These are phyloP conservation scores for Geotrichum australiense DNA, from an alignment of 1,139 yeast genomes.

Conservation along the genomic window DNA sequence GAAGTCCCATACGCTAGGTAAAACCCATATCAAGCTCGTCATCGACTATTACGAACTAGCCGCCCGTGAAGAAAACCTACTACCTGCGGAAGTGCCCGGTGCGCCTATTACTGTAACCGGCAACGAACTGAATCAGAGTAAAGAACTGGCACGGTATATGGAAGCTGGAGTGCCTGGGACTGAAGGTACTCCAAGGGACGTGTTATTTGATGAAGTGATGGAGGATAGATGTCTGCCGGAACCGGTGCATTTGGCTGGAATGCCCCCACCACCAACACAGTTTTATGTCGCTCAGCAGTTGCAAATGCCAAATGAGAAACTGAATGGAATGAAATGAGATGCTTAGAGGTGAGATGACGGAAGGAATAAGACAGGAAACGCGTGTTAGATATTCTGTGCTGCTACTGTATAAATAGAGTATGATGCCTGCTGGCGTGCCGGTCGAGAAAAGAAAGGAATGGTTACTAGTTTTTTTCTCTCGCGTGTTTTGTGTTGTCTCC, in stretches of 20 bases:
- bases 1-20: conserved; percentile 73
- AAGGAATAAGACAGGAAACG: too few relatives aligned
- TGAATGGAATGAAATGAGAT: too few relatives aligned
- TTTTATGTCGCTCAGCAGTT: conserved; percentile 17
- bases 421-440: too few relatives aligned
- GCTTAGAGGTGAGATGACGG: too few relatives aligned
- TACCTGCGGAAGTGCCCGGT: conserved; percentile 21
- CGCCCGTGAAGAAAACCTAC: conserved; percentile 26
- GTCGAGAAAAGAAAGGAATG: too few relatives aligned
- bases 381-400: too few relatives aligned
- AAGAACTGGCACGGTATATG: conserved; percentile 19
- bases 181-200: conserved; percentile 15
- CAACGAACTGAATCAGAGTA: conserved; percentile 23
- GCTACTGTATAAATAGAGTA: too few relatives aligned
- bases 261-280: conserved; percentile 26
- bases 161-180: conserved; percentile 23
- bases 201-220: conserved; percentile 15
- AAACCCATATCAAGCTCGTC: conserved; percentile 66
- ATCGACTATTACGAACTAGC: conserved; percentile 64
- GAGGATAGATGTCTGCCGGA: conserved; percentile 20
- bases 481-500: too few relatives aligned
- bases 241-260: conserved; percentile 23
- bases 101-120: conserved; percentile 10
- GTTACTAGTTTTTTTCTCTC: too few relatives aligned
- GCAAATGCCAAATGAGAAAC: too few relatives aligned